phyloP scores from a whole-genome alignment of 768 basidiomycete species.

The Lentinula sp. region DNA sequence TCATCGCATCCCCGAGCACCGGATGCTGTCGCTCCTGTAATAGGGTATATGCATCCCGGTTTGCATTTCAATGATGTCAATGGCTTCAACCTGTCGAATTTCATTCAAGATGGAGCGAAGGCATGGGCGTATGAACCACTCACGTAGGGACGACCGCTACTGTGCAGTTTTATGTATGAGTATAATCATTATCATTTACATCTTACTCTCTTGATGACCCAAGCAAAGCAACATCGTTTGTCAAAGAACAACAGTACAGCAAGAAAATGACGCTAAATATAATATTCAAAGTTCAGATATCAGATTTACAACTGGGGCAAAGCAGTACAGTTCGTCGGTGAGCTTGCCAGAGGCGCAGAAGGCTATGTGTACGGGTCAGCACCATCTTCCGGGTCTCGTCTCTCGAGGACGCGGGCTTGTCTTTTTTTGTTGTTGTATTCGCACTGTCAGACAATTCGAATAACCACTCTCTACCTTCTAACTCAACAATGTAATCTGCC shows the following conservation, averaged over 20 bases:
- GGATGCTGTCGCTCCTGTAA: not conserved
- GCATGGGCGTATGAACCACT: constrained; percentile 4
- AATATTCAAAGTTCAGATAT: not conserved
- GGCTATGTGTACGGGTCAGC: not conserved
- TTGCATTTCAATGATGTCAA: not conserved
- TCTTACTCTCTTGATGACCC: too few relatives aligned
- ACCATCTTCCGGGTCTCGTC: not conserved
- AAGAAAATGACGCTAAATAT: not conserved
- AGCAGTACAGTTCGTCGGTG: not conserved
- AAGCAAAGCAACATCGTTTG: too few relatives aligned
- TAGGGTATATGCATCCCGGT: not conserved
- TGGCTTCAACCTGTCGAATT: constrained; percentile 1
- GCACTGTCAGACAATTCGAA: not conserved
- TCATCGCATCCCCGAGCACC: not conserved
- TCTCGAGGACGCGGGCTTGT: not conserved
- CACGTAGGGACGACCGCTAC: not conserved
- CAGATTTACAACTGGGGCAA: not conserved
- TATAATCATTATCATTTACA: not conserved
- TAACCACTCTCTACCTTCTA: constrained; percentile 3
- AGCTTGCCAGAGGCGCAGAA: not conserved
- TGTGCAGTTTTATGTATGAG: not conserved
- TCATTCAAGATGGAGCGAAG: constrained; percentile 4
- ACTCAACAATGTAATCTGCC: constrained; percentile 1
- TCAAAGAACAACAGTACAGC: too few relatives aligned
- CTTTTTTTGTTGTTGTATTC: not conserved